Percentiles rank a stretch among this genome's conserved stretches.
These are phyloP conservation scores for Populus trichocarpa DNA, from an alignment of 441 rosid genomes.

Conservation along the genomic window DNA sequence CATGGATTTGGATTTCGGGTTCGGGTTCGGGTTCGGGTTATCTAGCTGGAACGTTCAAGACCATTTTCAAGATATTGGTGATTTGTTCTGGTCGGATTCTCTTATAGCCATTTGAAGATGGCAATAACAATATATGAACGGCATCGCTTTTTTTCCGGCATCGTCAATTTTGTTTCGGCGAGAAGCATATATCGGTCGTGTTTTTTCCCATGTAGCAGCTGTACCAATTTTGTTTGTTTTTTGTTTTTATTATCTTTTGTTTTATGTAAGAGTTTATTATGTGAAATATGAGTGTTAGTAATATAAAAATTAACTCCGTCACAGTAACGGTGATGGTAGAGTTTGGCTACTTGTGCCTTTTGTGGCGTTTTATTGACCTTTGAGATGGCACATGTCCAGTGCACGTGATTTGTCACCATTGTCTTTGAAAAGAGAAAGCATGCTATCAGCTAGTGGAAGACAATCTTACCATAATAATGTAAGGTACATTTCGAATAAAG, in stretches of 20 bases:
- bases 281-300: background rate
- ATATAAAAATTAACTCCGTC: constrained; percentile 27
- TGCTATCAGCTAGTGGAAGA: no score
- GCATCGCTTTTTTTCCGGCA: constrained; percentile 18
- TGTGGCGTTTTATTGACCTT: background rate
- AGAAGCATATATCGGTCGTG: constrained; percentile 22
- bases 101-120: constrained; percentile 33
- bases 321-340: constrained; percentile 49
- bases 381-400: background rate
- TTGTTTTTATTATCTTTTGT: background rate
- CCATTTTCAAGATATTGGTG: constrained; percentile 67
- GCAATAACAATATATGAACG: background rate
- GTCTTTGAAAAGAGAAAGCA: background rate
- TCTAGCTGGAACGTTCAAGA: constrained; percentile 47
- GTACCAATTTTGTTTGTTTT: background rate
- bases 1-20: constrained; percentile 12
- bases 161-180: constrained; percentile 41
- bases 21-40: constrained; percentile 43
- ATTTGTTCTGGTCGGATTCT: constrained; percentile 66
- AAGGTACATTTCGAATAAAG: background rate
- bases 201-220: background rate
- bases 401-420: background rate
- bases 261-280: background rate
- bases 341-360: constrained; percentile 19
- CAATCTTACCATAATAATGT: no score